Conservation (phyloP, 345 rosid species). For the Balakata baccata region DNA sequence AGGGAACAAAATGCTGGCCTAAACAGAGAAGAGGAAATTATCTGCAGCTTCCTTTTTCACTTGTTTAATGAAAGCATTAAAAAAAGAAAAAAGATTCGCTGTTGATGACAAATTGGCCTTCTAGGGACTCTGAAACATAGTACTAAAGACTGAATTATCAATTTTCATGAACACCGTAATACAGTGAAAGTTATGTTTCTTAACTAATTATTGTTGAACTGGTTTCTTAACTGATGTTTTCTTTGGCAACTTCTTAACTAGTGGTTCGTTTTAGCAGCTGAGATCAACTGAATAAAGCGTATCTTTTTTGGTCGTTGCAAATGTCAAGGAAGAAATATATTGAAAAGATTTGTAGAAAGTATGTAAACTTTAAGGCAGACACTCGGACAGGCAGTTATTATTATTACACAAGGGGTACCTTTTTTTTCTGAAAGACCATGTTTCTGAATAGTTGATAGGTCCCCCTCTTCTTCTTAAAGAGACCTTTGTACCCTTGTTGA, state of each 20-base stretch:
- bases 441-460: background rate
- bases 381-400: constrained; percentile 20
- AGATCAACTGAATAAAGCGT: constrained; percentile 15
- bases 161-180: background rate
- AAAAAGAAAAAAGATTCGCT: background rate
- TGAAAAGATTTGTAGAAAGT: constrained; percentile 21
- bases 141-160: background rate
- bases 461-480: background rate
- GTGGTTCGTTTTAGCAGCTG: constrained; percentile 15
- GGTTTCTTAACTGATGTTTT: background rate
- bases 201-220: background rate
- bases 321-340: constrained; percentile 17
- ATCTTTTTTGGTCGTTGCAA: constrained; percentile 21
- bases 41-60: background rate
- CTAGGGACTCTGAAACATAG: background rate
- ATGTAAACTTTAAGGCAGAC: constrained; percentile 18
- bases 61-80: background rate
- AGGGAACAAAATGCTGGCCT: constrained; percentile 46
- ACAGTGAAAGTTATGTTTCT: background rate
- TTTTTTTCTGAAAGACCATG: constrained; percentile 9
- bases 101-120: constrained; percentile 1
- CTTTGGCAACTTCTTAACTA: background rate
- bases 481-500: constrained; percentile 1
- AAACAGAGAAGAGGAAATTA: background rate
- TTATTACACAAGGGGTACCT: background rate